phyloP scores from a whole-genome alignment of 176 grass and related monocot genomes.

The Ampelocalamus luodianensis region DNA sequence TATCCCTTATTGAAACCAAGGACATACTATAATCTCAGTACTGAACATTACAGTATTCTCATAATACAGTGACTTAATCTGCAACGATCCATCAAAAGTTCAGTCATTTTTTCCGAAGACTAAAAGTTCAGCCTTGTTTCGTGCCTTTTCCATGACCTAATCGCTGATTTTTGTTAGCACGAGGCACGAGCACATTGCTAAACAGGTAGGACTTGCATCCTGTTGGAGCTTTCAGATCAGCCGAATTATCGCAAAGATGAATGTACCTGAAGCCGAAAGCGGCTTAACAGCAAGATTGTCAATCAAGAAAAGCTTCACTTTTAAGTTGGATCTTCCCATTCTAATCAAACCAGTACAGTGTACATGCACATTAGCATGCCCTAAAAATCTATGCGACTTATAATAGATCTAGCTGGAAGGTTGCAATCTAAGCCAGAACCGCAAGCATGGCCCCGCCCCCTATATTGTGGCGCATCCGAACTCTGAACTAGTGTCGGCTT shows the following conservation, averaged over 20 bases:
- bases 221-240: background rate
- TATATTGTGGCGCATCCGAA: background rate
- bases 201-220: background rate
- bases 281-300: background rate
- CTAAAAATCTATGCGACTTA: background rate
- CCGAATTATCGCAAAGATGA: background rate
- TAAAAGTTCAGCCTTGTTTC: background rate
- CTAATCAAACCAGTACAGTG: slow-evolving; percentile 4
- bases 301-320: slow-evolving; percentile 14
- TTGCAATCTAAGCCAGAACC: slow-evolving; percentile 16
- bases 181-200: background rate
- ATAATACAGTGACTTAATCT: background rate
- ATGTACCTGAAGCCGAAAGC: slow-evolving; percentile 4
- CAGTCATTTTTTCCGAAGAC: background rate
- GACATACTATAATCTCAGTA: background rate
- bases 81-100: background rate
- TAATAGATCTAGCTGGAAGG: slow-evolving; percentile 1
- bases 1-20: background rate
- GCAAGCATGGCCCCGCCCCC: background rate
- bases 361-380: background rate
- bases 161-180: background rate
- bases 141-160: background rate
- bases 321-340: background rate
- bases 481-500: background rate
- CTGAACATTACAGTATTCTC: background rate